Evolutionary conservation across 768 basidiomycete species (phyloP).

Genomic region (Tephrocybe sp.): DNA sequence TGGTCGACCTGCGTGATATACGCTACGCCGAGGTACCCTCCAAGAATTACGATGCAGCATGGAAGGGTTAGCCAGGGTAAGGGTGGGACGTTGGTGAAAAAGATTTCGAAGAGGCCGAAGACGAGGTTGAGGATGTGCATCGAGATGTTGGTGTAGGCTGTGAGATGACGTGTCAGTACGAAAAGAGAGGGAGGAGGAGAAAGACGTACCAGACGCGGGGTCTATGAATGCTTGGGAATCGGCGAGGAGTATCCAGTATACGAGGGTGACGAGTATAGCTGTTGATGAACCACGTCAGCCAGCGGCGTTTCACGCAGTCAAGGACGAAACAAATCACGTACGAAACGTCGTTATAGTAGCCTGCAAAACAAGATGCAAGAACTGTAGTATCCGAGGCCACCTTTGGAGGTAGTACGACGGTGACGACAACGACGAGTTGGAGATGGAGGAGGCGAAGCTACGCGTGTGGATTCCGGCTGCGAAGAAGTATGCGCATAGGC

Average conservation of each 20-base stretch:
- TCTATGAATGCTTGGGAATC: constrained; percentile 38
- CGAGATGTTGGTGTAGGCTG: constrained; percentile 60
- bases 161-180: neutral
- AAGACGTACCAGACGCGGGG: constrained; percentile 34
- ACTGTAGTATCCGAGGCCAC: constrained; percentile 56
- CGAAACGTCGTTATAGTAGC: constrained; percentile 54
- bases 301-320: neutral
- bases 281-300: neutral
- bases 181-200: neutral
- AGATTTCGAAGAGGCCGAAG: constrained; percentile 57
- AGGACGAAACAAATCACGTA: constrained; percentile 32
- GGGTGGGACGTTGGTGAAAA: constrained; percentile 50
- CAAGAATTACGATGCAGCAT: constrained; percentile 47
- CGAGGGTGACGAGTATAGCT: constrained; percentile 65
- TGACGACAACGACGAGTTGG: neutral
- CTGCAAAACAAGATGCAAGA: constrained; percentile 53
- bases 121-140: constrained; percentile 57
- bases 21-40: constrained; percentile 59
- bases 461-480: constrained; percentile 56
- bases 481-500: constrained; percentile 60
- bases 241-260: constrained; percentile 59
- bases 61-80: constrained; percentile 51
- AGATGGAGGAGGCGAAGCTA: constrained; percentile 36
- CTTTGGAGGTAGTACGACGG: constrained; percentile 50
- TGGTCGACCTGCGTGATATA: constrained; percentile 63